These are phyloP conservation scores for Citrus maxima DNA, from an alignment of 345 rosid species.

Conservation along the genomic window DNA sequence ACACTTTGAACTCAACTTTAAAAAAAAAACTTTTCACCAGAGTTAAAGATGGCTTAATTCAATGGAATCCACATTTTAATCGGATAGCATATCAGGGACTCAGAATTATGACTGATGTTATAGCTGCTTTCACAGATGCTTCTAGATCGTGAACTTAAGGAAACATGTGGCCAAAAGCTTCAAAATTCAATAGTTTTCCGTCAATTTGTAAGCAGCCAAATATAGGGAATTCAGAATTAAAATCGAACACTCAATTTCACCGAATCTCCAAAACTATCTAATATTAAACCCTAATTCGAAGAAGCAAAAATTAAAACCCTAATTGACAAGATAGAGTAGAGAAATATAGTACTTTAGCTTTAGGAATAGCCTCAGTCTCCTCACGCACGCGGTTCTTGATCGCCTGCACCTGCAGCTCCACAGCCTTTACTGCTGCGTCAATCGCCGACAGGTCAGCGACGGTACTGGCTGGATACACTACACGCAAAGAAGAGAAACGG, in stretches of 20 bases:
- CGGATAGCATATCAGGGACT: neutral
- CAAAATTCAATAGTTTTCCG: neutral
- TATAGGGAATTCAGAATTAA: too few species aligned
- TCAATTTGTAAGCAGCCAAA: neutral
- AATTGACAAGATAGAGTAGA: neutral
- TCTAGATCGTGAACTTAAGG: neutral
- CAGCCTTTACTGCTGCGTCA: slow-evolving; percentile 63
- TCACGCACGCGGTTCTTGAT: slow-evolving; percentile 74
- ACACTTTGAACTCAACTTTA: neutral
- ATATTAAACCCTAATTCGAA: neutral
- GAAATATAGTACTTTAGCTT: slow-evolving; percentile 57
- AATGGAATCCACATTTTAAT: neutral
- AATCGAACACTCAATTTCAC: neutral
- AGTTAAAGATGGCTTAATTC: neutral
- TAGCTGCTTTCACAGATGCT: neutral
- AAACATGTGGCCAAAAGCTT: neutral
- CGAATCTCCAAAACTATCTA: neutral
- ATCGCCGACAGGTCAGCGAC: slow-evolving; percentile 65
- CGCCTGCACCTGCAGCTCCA: slow-evolving; percentile 80
- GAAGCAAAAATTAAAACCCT: neutral
- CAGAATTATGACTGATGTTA: neutral
- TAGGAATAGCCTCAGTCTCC: slow-evolving; percentile 76
- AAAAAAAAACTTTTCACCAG: neutral
- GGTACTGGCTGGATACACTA: slow-evolving; percentile 84
- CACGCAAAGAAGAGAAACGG: neutral